Base-by-base conservation (phyloP, 2,329 filamentous ascomycete species). In the Hypoxylon sp. region DNA sequence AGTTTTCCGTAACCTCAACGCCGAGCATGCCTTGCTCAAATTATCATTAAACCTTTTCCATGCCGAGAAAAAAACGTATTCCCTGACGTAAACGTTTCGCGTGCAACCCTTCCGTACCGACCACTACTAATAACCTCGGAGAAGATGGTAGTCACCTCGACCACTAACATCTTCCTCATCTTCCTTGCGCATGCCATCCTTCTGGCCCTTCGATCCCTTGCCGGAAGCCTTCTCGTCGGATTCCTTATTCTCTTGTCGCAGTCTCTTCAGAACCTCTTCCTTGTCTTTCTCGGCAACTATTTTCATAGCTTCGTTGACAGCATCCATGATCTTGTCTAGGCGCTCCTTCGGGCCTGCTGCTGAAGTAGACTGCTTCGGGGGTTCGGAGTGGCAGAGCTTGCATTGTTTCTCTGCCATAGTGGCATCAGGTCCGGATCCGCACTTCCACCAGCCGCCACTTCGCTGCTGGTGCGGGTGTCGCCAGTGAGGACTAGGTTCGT, bases 391-490 rank as follows among this genome's bases (percentile, higher is more conserved):
- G 16, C 60, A 62, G 5, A 17, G 5, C 3, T 4, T 5, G 17
- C 60, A 62, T 3, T n/a, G 5, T 2, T 23, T 26, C 30, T 63
- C 55, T 11, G 25, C 46, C 11, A 12, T 7, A 2, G 51, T 38
- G 2, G 59, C 59, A 7, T 51, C 44, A 8, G 41, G 37, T 4
- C 48, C 55, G 12, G 31, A 36, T 25, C 55, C 44, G 41, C 65
- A 67, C 25, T 56, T 64, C 63, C 63, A 67, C 54, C 41, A 65
- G 9, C 64, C 64, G n/a, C 63, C 65, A 2, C 47, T 20, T 26
- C 21, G 11, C 27, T 25, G 58, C 23, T 56, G 55, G 7, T 54
- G 40, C 3, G 44, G 23, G 19, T 56, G 35, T 7, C 32, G 53
- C 65, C 65, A 67, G 8, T 47, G 47, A 4, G 57, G 51, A 16